Evolutionary conservation across 225 moss, liverwort and hornwort genomes (phyloP).

Genomic region (Sphagnum contortum): DNA sequence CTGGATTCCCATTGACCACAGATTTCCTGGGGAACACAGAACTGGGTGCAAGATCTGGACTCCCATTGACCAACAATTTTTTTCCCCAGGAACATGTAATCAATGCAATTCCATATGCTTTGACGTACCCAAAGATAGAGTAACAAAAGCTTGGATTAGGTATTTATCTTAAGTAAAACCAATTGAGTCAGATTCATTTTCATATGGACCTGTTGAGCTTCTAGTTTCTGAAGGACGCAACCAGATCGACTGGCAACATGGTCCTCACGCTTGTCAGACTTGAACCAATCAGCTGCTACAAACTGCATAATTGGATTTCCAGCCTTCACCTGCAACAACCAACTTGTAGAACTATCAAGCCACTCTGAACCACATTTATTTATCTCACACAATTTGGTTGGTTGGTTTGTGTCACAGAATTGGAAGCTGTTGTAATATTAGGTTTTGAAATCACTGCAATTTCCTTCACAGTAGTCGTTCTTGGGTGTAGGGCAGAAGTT

Average conservation of each 20-base stretch:
- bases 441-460: no score
- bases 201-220: conserved; percentile 39
- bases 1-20: no score
- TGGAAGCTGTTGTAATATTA: no score
- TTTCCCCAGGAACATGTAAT: no score
- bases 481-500: no score
- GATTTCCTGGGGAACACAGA: no score
- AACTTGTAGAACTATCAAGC: background rate
- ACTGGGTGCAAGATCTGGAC: background rate
- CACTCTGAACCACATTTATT: background rate
- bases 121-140: no score
- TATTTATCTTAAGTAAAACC: no score
- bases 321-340: conserved; percentile 56
- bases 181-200: no score
- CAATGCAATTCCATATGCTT: no score
- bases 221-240: conserved; percentile 56
- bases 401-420: background rate
- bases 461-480: no score
- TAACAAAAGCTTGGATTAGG: no score
- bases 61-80: background rate
- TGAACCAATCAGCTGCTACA: conserved; percentile 88
- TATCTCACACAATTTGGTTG: background rate
- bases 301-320: conserved; percentile 69
- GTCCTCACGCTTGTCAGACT: conserved; percentile 72
- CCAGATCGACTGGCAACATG: conserved; percentile 65